These are phyloP conservation scores for Plenodomus tracheiphilus DNA, from an alignment of 2,329 filamentous ascomycete species.

Conservation along the genomic window DNA sequence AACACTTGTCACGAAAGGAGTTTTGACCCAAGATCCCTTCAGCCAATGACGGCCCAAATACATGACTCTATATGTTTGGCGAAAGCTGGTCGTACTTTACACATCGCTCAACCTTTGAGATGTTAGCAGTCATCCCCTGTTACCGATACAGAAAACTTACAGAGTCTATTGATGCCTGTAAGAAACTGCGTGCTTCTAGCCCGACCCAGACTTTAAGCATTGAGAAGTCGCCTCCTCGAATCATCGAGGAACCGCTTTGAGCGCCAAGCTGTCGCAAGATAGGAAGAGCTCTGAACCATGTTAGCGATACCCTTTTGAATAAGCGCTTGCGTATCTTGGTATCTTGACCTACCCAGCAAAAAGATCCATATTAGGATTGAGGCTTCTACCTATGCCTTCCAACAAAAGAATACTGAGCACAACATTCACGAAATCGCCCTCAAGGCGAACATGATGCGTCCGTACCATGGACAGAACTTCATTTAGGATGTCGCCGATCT, in stretches of 20 bases:
- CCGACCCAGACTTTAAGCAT: slow-evolving; percentile 93
- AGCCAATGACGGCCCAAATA: not conserved
- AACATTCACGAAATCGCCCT: slow-evolving; percentile 98
- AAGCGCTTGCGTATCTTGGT: not conserved
- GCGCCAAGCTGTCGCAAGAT: slow-evolving; percentile 87
- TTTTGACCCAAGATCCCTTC: not conserved
- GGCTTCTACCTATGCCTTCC: slow-evolving; percentile 86
- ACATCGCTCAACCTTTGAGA: slow-evolving; percentile 72
- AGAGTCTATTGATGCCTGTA: slow-evolving; percentile 88
- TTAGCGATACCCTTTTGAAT: slow-evolving; percentile 12
- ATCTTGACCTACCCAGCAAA: slow-evolving; percentile 65
- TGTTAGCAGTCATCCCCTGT: slow-evolving; percentile 4
- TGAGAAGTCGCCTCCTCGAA: slow-evolving; percentile 53
- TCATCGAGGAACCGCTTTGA: slow-evolving; percentile 65
- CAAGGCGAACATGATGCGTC: slow-evolving; percentile 86
- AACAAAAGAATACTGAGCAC: slow-evolving; percentile 92
- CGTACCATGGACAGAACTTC: slow-evolving; percentile 91
- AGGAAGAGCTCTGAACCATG: slow-evolving; percentile 69
- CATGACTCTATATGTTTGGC: slow-evolving; percentile 65
- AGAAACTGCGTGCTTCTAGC: slow-evolving; percentile 82
- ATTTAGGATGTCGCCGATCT: slow-evolving; percentile 92
- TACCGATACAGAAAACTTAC: slow-evolving; percentile 56
- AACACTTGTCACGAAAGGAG: too few species aligned
- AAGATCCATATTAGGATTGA: slow-evolving; percentile 86
- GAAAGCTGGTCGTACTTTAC: slow-evolving; percentile 89